phyloP scores from a whole-genome alignment of 2,329 filamentous ascomycete genomes.

The Rhexocercosporidium sp. region DNA sequence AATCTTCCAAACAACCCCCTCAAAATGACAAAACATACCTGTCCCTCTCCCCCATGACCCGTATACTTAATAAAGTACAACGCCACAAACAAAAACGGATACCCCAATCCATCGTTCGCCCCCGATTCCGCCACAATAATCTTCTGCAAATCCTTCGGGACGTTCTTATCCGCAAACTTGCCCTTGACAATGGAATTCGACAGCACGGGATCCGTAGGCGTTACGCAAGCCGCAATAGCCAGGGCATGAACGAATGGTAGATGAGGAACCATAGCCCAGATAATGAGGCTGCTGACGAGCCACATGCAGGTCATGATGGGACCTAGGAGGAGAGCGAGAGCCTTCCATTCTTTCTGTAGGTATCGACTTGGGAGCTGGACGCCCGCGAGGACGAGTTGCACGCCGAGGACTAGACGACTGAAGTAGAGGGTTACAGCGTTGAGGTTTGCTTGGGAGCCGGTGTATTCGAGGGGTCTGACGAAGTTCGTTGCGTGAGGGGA shows the following conservation, averaged over 20 bases:
- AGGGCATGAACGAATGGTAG: constrained; percentile 79
- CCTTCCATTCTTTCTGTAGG: constrained; percentile 77
- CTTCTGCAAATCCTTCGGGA: constrained; percentile 80
- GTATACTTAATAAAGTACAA: constrained; percentile 83
- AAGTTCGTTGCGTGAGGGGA: constrained; percentile 79
- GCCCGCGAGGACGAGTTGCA: constrained; percentile 88
- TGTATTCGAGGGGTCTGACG: constrained; percentile 78
- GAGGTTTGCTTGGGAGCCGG: constrained; percentile 62
- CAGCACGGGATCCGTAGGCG: constrained; percentile 86
- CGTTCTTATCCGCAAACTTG: constrained; percentile 89
- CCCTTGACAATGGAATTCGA: constrained; percentile 93
- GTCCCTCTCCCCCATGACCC: constrained; percentile 59
- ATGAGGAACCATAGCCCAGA: constrained; percentile 77
- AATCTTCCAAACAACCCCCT: not conserved
- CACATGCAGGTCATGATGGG: constrained; percentile 90
- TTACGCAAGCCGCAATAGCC: constrained; percentile 84
- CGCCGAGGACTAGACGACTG: constrained; percentile 83
- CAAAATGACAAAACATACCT: constrained; percentile 26
- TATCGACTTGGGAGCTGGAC: constrained; percentile 88
- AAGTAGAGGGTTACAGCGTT: constrained; percentile 82
- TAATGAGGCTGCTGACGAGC: constrained; percentile 76
- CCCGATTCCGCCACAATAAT: constrained; percentile 83
- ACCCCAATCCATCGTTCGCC: constrained; percentile 84
- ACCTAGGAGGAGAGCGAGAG: constrained; percentile 75
- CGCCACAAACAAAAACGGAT: constrained; percentile 86